Evolutionary conservation across 2,329 filamentous ascomycete genomes (phyloP).

Genomic region (Zymoseptoria pseudotritici): DNA sequence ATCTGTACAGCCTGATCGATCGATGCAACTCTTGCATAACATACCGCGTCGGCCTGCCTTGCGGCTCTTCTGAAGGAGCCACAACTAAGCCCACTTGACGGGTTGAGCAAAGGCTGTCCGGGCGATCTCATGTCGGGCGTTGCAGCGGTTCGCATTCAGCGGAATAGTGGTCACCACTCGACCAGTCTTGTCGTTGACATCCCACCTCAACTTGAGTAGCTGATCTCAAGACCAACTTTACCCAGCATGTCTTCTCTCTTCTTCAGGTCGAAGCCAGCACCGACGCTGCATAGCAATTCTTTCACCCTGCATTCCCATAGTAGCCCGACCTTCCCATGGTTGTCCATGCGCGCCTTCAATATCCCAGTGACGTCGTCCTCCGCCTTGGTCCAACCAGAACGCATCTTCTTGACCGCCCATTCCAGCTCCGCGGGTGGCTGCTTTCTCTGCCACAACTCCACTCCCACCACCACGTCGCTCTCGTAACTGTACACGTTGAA

Average conservation of each 20-base stretch:
- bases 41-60: not conserved
- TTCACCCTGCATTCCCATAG: conserved; percentile 92
- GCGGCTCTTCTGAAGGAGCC: not conserved
- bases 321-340: conserved; percentile 76
- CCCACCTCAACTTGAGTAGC: conserved; percentile 53
- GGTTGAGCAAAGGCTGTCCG: not conserved
- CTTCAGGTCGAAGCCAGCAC: conserved; percentile 74
- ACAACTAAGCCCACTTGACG: not conserved
- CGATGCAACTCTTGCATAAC: not conserved
- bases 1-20: not conserved
- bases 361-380: conserved; percentile 73
- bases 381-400: conserved; percentile 34
- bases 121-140: not conserved
- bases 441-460: conserved; percentile 71
- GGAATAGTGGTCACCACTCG: not conserved
- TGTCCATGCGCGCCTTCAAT: conserved; percentile 81
- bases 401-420: conserved; percentile 38
- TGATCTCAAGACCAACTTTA: conserved; percentile 68
- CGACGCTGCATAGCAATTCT: conserved; percentile 84
- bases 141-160: not conserved
- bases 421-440: conserved; percentile 32
- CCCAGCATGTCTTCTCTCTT: conserved; percentile 69
- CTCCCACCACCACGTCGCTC: conserved; percentile 83
- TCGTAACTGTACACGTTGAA: conserved; percentile 99
- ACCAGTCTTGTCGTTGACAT: not conserved